Evolutionary conservation across 352 stramenopile species (phyloP).

Genomic region (Globisporangium rhizosaccharum): DNA sequence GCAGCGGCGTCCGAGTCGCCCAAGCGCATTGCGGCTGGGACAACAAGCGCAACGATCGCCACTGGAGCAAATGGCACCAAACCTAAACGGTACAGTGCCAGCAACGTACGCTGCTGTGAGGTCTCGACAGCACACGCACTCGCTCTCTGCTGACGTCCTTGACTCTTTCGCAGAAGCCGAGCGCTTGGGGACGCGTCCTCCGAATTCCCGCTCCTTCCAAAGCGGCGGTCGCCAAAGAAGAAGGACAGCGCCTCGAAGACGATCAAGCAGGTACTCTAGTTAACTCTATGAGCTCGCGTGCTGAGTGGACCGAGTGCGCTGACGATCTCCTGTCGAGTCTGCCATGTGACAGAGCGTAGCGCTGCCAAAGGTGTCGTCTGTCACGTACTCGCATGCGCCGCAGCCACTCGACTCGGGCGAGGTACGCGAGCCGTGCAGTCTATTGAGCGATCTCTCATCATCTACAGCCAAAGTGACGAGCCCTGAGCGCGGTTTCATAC

Average conservation of each 20-base stretch:
- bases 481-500: neutral
- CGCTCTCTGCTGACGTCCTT: neutral
- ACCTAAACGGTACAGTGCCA: neutral
- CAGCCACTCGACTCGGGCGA: slow-evolving; percentile 46
- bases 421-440: slow-evolving; percentile 15
- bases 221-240: slow-evolving; percentile 12
- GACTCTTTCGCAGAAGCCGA: neutral
- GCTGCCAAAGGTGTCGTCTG: slow-evolving; percentile 35
- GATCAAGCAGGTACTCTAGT: slow-evolving; percentile 3
- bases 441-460: neutral
- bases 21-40: neutral
- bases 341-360: slow-evolving; percentile 10
- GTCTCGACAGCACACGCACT: neutral
- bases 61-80: neutral
- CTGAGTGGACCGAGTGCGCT: neutral
- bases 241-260: slow-evolving; percentile 6
- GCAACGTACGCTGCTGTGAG: neutral
- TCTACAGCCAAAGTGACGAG: neutral
- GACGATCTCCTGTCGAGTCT: neutral
- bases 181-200: neutral
- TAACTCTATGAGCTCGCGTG: neutral
- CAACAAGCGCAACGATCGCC: neutral
- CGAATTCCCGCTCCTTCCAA: slow-evolving; percentile 8
- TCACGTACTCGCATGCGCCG: slow-evolving; percentile 21
- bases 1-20: slow-evolving; percentile 1